Conservation (phyloP, 1,284 basidiomycete species). For the Cryptococcus sp. region DNA sequence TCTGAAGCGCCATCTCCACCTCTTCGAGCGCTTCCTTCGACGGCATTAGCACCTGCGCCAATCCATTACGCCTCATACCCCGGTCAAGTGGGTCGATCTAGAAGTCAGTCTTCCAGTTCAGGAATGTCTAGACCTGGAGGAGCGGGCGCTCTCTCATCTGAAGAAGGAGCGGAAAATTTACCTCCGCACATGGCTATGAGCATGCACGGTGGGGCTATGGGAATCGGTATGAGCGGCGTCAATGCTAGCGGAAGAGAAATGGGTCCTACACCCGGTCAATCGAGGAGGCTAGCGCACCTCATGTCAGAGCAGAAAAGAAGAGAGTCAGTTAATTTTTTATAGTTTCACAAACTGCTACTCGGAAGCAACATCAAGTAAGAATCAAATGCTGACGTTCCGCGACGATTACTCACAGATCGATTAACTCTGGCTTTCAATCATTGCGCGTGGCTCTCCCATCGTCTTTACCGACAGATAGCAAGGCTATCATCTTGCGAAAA, state of each 20-base stretch:
- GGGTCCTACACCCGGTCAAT: slow-evolving; percentile 33
- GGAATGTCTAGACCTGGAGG: slow-evolving; percentile 8
- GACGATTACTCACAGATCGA: slow-evolving; percentile 32
- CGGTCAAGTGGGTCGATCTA: slow-evolving; percentile 3
- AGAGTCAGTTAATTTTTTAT: slow-evolving; percentile 38
- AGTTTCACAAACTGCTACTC: not conserved
- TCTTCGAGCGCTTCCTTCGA: slow-evolving; percentile 14
- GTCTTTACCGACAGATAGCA: slow-evolving; percentile 43
- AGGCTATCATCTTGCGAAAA: slow-evolving; percentile 49
- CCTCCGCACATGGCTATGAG: not conserved
- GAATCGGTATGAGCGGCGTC: not conserved
- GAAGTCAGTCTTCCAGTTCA: slow-evolving; percentile 16
- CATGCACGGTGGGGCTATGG: not conserved
- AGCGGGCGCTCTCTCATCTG: not conserved
- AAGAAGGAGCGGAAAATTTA: not conserved
- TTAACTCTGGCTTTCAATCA: slow-evolving; percentile 46
- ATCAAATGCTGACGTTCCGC: slow-evolving; percentile 1
- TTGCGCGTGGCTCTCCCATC: slow-evolving; percentile 39
- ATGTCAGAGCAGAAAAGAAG: slow-evolving; percentile 50
- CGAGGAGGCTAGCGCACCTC: slow-evolving; percentile 44
- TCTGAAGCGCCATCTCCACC: slow-evolving; percentile 18
- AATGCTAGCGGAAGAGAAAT: slow-evolving; percentile 1
- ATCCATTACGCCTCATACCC: slow-evolving; percentile 2
- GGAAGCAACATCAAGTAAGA: not conserved
- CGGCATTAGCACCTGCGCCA: not conserved